Conservation (phyloP, 1,139 yeast genomes). For the Eremothecium coryli region DNA sequence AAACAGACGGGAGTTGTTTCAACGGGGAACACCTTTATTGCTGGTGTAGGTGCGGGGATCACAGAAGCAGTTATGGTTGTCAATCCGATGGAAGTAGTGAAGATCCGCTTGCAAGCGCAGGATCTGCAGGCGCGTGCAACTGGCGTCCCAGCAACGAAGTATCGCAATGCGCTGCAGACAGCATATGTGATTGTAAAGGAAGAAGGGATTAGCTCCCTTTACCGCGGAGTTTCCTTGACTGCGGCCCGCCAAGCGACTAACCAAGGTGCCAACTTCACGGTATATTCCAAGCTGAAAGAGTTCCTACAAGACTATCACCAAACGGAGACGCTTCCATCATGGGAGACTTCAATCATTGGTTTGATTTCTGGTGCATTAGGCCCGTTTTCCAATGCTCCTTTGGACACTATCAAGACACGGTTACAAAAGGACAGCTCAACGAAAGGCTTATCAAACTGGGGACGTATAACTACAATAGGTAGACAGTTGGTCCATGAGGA, state of each 20-base stretch:
- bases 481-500: conserved; percentile 77
- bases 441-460: conserved; percentile 55
- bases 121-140: conserved; percentile 65
- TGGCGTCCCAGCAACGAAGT: conserved; percentile 67
- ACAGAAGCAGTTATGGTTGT: conserved; percentile 94
- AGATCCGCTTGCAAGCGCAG: conserved; percentile 93
- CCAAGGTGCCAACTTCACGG: conserved; percentile 97
- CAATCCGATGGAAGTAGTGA: conserved; percentile 95
- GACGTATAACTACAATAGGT: conserved; percentile 72
- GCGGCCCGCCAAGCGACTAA: conserved; percentile 98
- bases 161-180: conserved; percentile 90
- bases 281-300: conserved; percentile 77
- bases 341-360: conserved; percentile 92
- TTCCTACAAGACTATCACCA: conserved; percentile 59
- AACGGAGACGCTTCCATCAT: conserved; percentile 62
- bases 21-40: conserved; percentile 64
- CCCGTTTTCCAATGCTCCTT: conserved; percentile 94
- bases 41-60: conserved; percentile 97
- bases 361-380: conserved; percentile 94
- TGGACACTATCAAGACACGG: conserved; percentile 94
- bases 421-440: conserved; percentile 83
- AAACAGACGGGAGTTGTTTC: conserved; percentile 56
- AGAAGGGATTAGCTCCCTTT: conserved; percentile 82
- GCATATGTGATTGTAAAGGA: conserved; percentile 75
- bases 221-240: conserved; percentile 91